A percentile compares a stretch with the other conserved stretches of the same genome.
These are phyloP conservation scores for Parathielavia hyrcaniae DNA, from an alignment of 495 filamentous ascomycete species.

Conservation along the genomic window DNA sequence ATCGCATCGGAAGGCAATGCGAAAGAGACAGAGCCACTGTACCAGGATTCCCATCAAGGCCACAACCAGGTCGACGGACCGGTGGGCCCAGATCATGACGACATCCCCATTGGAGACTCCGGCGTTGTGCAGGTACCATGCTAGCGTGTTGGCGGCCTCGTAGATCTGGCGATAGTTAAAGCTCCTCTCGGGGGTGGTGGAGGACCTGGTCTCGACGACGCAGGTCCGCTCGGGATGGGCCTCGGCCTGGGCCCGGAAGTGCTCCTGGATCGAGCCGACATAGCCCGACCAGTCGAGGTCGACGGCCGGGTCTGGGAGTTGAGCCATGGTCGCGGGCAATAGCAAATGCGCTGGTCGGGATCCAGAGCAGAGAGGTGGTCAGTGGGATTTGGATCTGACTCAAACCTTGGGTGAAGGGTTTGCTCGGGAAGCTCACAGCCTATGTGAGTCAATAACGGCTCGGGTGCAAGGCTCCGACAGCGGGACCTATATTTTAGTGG, in stretches of 20 bases:
- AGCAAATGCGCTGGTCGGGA: not conserved
- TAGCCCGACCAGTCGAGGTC: constrained; percentile 81
- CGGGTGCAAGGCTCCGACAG: constrained; percentile 13
- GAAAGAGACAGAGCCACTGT: constrained; percentile 1
- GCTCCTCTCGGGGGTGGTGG: constrained; percentile 49
- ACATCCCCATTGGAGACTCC: constrained; percentile 79
- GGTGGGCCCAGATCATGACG: constrained; percentile 86
- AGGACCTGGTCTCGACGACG: constrained; percentile 73
- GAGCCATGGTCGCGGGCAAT: constrained; percentile 20
- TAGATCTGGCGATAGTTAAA: constrained; percentile 90
- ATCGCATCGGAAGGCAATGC: not conserved
- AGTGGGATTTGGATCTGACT: not conserved
- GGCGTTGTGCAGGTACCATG: constrained; percentile 65
- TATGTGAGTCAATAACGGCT: constrained; percentile 15
- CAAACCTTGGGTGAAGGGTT: not conserved
- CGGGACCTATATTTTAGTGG: constrained; percentile 5
- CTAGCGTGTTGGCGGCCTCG: constrained; percentile 73
- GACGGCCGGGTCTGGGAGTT: constrained; percentile 65
- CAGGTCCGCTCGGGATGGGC: constrained; percentile 72
- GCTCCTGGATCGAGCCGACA: constrained; percentile 48
- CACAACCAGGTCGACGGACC: constrained; percentile 67
- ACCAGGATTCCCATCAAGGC: constrained; percentile 56
- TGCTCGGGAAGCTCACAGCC: not conserved
- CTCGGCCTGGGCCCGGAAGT: constrained; percentile 54
- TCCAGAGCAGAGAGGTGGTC: not conserved